phyloP scores from a whole-genome alignment of 179 eudicot species.

The Heliamphora pulchella region DNA sequence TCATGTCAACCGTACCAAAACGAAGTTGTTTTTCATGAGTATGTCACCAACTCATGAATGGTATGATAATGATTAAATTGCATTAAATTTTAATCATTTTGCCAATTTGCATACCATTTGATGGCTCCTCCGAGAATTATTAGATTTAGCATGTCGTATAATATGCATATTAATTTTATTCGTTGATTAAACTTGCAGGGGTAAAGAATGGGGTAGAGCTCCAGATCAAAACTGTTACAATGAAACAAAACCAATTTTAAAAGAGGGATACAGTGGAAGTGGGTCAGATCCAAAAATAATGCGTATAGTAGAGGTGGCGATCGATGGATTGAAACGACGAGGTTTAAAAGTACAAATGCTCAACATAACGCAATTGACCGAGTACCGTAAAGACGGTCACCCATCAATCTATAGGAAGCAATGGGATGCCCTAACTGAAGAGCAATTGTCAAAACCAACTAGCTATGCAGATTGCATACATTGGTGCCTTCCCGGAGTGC shows the following conservation, averaged over 20 bases:
- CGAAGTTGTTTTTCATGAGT: not conserved
- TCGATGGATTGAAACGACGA: not conserved
- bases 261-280: slow-evolving; percentile 16
- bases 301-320: slow-evolving; percentile 13
- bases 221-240: slow-evolving; percentile 21
- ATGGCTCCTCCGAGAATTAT: no score
- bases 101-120: not conserved
- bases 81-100: no score
- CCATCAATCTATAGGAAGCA: slow-evolving; percentile 19
- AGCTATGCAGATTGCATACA: slow-evolving; percentile 26
- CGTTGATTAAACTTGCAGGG: slow-evolving; percentile 6
- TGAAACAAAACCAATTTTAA: slow-evolving; percentile 22
- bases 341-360: slow-evolving; percentile 18
- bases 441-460: slow-evolving; percentile 13
- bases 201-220: slow-evolving; percentile 19
- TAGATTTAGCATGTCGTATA: no score
- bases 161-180: no score
- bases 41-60: slow-evolving; percentile 6
- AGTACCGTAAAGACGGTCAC: slow-evolving; percentile 26
- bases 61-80: not conserved
- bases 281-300: slow-evolving; percentile 20
- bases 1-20: slow-evolving; percentile 4
- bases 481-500: slow-evolving; percentile 35
- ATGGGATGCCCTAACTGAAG: slow-evolving; percentile 19
- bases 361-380: slow-evolving; percentile 26